Conservation (phyloP, 2,329 filamentous ascomycete genomes). For the Epichloe coenophiala region DNA sequence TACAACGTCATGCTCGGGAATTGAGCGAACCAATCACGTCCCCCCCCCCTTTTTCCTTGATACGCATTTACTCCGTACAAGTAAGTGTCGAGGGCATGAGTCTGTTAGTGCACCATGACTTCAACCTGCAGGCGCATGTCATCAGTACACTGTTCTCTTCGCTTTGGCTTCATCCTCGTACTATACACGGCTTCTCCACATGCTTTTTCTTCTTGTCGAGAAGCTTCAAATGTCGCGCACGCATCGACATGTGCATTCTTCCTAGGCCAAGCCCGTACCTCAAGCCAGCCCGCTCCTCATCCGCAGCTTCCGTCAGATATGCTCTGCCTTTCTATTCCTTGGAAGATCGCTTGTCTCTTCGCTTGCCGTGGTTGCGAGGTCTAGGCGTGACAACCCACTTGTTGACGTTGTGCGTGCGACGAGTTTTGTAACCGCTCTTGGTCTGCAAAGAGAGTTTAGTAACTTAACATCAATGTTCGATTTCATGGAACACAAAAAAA, state of each 20-base stretch:
- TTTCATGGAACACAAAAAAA: too few relatives aligned
- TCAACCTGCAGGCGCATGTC: too few relatives aligned
- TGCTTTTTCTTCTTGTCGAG: too few relatives aligned
- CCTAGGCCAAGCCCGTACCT: too few relatives aligned
- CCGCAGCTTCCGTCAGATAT: too few relatives aligned
- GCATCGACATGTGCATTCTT: not conserved
- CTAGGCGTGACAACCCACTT: slow-evolving; percentile 78
- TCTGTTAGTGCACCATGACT: too few relatives aligned
- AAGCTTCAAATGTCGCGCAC: too few relatives aligned
- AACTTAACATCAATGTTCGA: not conserved
- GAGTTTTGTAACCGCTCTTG: slow-evolving; percentile 85
- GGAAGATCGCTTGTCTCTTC: slow-evolving; percentile 48
- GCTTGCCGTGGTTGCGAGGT: slow-evolving; percentile 81
- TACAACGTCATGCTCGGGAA: not conserved
- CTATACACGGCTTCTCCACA: not conserved
- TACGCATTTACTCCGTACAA: not conserved
- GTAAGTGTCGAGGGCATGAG: not conserved
- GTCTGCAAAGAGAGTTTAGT: slow-evolving; percentile 29
- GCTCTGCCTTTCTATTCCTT: slow-evolving; percentile 11
- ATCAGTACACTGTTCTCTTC: not conserved
- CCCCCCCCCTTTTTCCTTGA: not conserved
- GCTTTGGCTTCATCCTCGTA: not conserved
- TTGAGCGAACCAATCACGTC: not conserved
- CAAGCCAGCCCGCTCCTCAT: too few relatives aligned
- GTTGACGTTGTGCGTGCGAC: slow-evolving; percentile 78